Conservation (phyloP, 139 green algal species). For the Tetradesmus lagerheimii region DNA sequence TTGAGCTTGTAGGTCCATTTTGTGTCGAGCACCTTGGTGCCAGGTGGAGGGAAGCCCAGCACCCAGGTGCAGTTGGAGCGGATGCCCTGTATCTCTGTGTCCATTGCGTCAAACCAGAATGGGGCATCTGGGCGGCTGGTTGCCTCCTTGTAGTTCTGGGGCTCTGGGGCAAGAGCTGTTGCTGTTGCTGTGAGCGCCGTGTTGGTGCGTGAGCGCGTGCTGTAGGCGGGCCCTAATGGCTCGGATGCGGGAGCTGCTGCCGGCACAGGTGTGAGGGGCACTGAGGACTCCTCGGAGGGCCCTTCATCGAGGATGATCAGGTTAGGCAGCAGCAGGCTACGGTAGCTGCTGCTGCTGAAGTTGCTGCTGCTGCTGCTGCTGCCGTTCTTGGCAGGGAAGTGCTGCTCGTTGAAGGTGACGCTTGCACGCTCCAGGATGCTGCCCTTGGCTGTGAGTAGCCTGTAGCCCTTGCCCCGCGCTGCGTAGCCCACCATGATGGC, state of each 20-base stretch:
- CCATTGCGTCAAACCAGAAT: background rate
- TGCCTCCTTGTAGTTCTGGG: background rate
- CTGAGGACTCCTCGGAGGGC: no score
- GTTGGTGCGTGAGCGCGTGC: background rate
- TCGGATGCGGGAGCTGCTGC: no score
- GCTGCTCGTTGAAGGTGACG: no score
- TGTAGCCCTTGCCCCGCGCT: constrained; percentile 21
- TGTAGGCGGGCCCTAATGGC: no score
- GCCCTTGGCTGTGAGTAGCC: constrained; percentile 19
- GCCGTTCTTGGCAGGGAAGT: no score
- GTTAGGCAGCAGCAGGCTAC: background rate
- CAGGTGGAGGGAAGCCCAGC: background rate
- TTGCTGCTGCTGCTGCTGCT: no score
- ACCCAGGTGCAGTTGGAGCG: background rate
- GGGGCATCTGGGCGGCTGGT: background rate
- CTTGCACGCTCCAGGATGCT: background rate
- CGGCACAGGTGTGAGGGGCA: no score
- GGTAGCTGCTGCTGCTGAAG: no score
- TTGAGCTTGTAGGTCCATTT: constrained; percentile 66
- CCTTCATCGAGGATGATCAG: no score
- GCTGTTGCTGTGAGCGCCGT: background rate
- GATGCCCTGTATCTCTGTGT: background rate
- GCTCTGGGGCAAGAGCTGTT: background rate
- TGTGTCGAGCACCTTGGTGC: constrained; percentile 31
- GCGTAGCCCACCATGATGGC: constrained; percentile 51